Base-by-base conservation (phyloP, 495 filamentous ascomycete genomes). In the Penicillium odoratum region DNA sequence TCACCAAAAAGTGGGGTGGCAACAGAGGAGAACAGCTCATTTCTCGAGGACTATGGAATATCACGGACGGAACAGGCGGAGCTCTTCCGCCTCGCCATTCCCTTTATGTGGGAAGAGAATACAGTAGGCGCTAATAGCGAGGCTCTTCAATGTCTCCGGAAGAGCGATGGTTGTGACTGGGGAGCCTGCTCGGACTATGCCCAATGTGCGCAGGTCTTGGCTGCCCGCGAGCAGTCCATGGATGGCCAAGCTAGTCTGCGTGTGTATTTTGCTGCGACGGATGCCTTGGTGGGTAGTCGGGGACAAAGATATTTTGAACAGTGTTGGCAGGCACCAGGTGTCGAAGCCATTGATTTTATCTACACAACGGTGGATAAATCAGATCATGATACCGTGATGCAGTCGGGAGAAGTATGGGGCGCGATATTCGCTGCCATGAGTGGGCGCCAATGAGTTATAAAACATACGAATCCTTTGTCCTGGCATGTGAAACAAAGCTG, bases 71-170 rank as follows among this genome's bases (percentile, higher is more conserved):
- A 72, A 26, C 57, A 64, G 48, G 53, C 45, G 4, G 69, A 73
- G 51, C 54, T 73, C 5, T 36, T 59, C 18, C 51, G 51, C 28
- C 36, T 63, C 15, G 56, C 51, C 25, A 49, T 59, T 18, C 56
- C 44, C 10, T 65, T 50, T 21, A 63, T 74, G 58, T 68, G 65
- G 30, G 51, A 51, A 4, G 71, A 72, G 56, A 57, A 63, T 15
- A 69, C 70, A 1, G 59, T 61, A 10, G 72, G 72, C 0, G 64
- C 71, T 3, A 74, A 75, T 55, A 63, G 60, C 15, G 72, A 75
- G 62, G 71, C 72, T 8, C 11, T 74, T 34, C 64, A 66, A 31
- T 68, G 64, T 59, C 51, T 75, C 3, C 58, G 67, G 16, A 75
- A 74, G 42, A 54, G 56, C 1, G 51, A 50, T n/a, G 58, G 21